Evolutionary conservation across 495 filamentous ascomycete species (phyloP), one percentile per base, ranked within the genome.

Genomic region (Hypoxylon lienhwacheense): DNA sequence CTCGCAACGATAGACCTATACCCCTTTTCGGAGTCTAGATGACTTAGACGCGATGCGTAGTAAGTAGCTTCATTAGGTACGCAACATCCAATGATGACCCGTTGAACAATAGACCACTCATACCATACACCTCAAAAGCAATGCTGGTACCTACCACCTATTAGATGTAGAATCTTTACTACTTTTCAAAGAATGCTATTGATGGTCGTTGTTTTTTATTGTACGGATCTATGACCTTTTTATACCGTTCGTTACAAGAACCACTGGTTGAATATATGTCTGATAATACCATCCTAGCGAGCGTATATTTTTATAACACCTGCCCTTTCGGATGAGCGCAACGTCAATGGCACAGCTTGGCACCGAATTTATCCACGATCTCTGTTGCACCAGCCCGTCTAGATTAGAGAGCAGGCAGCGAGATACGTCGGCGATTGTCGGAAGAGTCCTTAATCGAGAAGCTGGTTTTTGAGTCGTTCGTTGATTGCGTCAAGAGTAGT

Each of bases 391-490:
- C 28, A 11, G 28, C 25, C 25, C 10, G 25, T 44, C 40, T 14
- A 4, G 29, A 21, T 28, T 17, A 19, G 40, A 17, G 14, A 11
- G 33, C 15, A 40, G 51, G 34, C 40, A 52, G 48, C 20, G 17
- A 43, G 37, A 42, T 42, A 42, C 15, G 32, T 12, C 26, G 11
- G 22, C 41, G 21, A 17, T 25, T 11, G 16, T 35, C 39, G 48
- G 37, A 21, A 17, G 35, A 35, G 20, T 3, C 6, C 48, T 49
- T 12, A 53, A 59, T 48, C 16, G 7, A 59, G 55, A 53, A 59
- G 55, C 32, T 59, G 42, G 10, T 19, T 31, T 59, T 5, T 16
- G 31, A 47, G 31, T 10, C 24, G 28, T 36, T 33, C 22, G 24
- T 31, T 53, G 55, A 53, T 32, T n/a, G n/a, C n/a, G n/a, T n/a